Percentiles rank a stretch among this genome's conserved stretches.
Conservation (phyloP, 2,329 filamentous ascomycete genomes). For the Penicillium sp. region DNA sequence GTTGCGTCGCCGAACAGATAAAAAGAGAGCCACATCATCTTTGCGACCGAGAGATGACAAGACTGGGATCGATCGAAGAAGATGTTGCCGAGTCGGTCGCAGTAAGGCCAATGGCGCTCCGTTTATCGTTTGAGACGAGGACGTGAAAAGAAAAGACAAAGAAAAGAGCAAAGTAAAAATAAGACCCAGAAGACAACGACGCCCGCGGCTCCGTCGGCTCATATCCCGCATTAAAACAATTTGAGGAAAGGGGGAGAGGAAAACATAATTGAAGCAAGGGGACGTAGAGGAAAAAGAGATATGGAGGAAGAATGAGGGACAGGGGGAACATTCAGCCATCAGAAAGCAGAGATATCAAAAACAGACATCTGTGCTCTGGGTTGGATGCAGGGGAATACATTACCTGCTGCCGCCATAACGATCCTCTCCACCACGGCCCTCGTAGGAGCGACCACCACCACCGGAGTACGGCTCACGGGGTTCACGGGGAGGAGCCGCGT, state of each 20-base stretch:
- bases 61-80: conserved; percentile 29
- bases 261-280: conserved; percentile 13
- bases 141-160: conserved; percentile 31
- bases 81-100: conserved; percentile 37
- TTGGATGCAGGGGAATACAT: conserved; percentile 27
- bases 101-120: conserved; percentile 34
- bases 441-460: conserved; percentile 39
- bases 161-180: conserved; percentile 18
- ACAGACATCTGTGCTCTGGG: conserved; percentile 15
- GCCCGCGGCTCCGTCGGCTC: conserved; percentile 39
- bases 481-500: conserved; percentile 42
- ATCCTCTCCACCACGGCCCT: conserved; percentile 42
- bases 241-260: conserved; percentile 34
- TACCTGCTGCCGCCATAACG: conserved; percentile 45
- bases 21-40: conserved; percentile 38
- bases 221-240: conserved; percentile 42
- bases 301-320: background rate
- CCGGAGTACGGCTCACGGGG: conserved; percentile 34
- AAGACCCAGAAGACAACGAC: conserved; percentile 37
- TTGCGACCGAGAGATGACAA: conserved; percentile 39
- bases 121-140: conserved; percentile 38
- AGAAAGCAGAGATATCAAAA: conserved; percentile 21
- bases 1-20: conserved; percentile 41
- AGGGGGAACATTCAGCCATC: conserved; percentile 23
- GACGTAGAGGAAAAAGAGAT: conserved; percentile 17